These are phyloP conservation scores for Penicillium simplicissimum DNA, from an alignment of 495 filamentous ascomycete species.

Conservation along the genomic window DNA sequence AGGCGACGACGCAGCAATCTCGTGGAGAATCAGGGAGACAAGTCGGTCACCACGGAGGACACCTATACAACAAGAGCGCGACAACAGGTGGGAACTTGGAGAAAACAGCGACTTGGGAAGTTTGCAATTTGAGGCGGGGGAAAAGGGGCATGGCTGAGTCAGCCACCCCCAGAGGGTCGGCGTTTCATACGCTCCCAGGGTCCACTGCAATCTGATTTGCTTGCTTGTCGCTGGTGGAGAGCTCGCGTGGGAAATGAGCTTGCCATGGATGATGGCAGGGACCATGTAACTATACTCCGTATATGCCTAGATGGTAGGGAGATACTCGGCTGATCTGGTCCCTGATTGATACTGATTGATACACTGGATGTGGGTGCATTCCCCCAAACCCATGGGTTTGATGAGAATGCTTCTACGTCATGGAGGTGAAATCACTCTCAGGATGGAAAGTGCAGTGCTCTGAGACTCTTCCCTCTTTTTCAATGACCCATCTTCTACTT, in stretches of 20 bases:
- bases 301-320: not conserved
- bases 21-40: not conserved
- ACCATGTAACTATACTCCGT: too few relatives aligned
- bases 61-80: not conserved
- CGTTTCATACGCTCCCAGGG: constrained; percentile 10
- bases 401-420: not conserved
- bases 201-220: constrained; percentile 10
- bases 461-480: not conserved
- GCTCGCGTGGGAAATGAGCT: not conserved
- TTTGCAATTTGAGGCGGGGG: constrained; percentile 30
- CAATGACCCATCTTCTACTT: not conserved
- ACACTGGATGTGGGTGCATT: too few relatives aligned
- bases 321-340: not conserved
- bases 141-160: constrained; percentile 42
- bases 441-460: not conserved
- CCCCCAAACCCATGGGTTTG: not conserved
- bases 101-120: constrained; percentile 13
- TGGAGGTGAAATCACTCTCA: not conserved
- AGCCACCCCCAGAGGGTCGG: constrained; percentile 20
- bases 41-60: not conserved
- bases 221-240: not conserved
- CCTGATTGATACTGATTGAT: not conserved
- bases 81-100: constrained; percentile 11
- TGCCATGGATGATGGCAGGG: not conserved
- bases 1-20: not conserved